Evolutionary conservation across 257 asterid genomes (phyloP), one percentile per base, ranked within the genome.

Genomic region (Mentha longifolia): DNA sequence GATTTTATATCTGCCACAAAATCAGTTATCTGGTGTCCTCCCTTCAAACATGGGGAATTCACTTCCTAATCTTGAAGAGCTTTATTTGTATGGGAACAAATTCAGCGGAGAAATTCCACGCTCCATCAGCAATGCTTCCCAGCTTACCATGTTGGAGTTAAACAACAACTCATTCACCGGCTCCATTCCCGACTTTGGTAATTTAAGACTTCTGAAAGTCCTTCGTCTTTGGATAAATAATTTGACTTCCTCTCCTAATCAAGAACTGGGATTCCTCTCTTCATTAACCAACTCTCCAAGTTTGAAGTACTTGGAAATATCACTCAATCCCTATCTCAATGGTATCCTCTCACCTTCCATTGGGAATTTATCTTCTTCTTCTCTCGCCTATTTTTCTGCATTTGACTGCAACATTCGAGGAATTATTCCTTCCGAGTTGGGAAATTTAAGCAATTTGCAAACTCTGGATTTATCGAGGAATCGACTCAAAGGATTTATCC

Each of bases 341-440:
- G 65, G 64, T 6, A 3, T 31, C 7, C 43, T 58, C 1, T 45
- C 64, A 3, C 2, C 64, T 7, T 2, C 22, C 2, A 7, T 58
- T 33, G 64, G 64, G 45, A 58, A 58, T 58, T 9, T 58, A 14
- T 58, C 64, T 1, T 2, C 64, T 15, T 68, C 64, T 33, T 64
- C 79, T 9, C 52, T 70, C 12, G 8, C n/a, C 28, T n/a, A 22
- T 1, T 73, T 80, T 3, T 0, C 4, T 3, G 79, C 64, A 8
- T 14, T 6, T 3, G 14, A 31, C 64, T 31, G 64, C 45, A 15
- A 12, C 14, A 58, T 58, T 14, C 43, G 14, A 3, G 82, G 77
- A 1, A n/a, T 15, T 12, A 77, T 81, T 59, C 82, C 82, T 56
- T 22, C 61, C 3, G 73, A 20, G 5, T 58, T 81, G 15, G 83